These are phyloP conservation scores for Phaeosphaeria sp. DNA, from an alignment of 2,329 filamentous ascomycete genomes.

Conservation along the genomic window DNA sequence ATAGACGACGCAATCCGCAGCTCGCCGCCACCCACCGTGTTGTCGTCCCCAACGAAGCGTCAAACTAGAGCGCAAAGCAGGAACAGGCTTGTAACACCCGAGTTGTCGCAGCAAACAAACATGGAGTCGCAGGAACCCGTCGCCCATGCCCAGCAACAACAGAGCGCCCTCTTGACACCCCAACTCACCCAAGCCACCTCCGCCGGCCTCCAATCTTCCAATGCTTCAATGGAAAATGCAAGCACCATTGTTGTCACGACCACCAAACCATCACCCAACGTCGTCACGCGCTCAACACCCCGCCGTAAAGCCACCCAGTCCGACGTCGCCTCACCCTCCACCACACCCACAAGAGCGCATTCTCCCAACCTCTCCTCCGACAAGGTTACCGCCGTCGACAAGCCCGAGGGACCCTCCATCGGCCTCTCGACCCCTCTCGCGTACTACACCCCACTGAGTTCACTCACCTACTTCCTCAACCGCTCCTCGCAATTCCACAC, in stretches of 20 bases:
- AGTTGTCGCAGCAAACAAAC: constrained; percentile 35
- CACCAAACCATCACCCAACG: not conserved
- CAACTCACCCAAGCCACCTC: constrained; percentile 46
- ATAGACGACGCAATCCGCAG: constrained; percentile 11
- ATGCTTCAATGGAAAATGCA: constrained; percentile 25
- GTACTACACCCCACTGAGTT: constrained; percentile 55
- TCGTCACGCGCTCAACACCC: constrained; percentile 14
- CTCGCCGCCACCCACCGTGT: constrained; percentile 12
- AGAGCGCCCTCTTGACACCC: constrained; percentile 44
- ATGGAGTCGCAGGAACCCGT: constrained; percentile 28
- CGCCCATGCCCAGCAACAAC: constrained; percentile 15
- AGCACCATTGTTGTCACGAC: not conserved
- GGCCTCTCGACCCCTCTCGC: constrained; percentile 51
- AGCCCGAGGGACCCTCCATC: constrained; percentile 27
- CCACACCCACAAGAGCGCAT: constrained; percentile 10
- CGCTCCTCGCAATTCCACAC: constrained; percentile 44
- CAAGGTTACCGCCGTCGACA: constrained; percentile 3
- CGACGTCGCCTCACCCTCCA: constrained; percentile 14
- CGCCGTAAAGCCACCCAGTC: constrained; percentile 15
- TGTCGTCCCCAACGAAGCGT: not conserved
- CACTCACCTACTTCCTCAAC: constrained; percentile 51
- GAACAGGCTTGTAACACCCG: constrained; percentile 34
- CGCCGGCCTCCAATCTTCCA: constrained; percentile 20
- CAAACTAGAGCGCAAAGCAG: constrained; percentile 15
- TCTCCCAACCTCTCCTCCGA: constrained; percentile 24